Conservation (phyloP, 169 alveolate genomes). For the Plasmodium blacklocki region DNA sequence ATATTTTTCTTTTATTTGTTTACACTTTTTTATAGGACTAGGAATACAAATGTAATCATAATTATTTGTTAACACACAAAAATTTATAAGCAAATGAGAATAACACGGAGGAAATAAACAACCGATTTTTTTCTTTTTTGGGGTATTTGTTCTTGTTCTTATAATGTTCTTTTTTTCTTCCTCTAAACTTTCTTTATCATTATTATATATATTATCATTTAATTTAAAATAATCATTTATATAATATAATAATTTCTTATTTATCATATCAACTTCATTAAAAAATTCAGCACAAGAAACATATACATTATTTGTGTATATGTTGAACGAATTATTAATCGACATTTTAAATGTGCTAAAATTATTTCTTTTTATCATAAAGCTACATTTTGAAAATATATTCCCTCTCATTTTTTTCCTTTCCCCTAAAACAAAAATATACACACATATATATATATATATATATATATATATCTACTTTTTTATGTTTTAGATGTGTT, state of each 20-base stretch:
- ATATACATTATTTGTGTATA: slow-evolving; percentile 35
- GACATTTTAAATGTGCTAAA: slow-evolving; percentile 42
- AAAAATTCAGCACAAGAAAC: slow-evolving; percentile 35
- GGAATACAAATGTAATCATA: slow-evolving; percentile 69
- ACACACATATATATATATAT: background rate
- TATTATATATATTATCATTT: background rate
- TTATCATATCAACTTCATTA: slow-evolving; percentile 46
- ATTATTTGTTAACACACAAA: slow-evolving; percentile 62
- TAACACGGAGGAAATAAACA: slow-evolving; percentile 74
- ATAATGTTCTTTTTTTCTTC: background rate
- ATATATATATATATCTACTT: background rate
- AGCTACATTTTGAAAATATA: background rate
- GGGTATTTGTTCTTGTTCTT: too few relatives aligned
- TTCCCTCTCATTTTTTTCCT: slow-evolving; percentile 1
- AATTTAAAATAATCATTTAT: slow-evolving; percentile 55
- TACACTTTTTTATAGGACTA: slow-evolving; percentile 62
- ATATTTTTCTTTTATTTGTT: slow-evolving; percentile 63
- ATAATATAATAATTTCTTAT: slow-evolving; percentile 52
- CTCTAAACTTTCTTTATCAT: background rate
- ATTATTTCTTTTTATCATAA: slow-evolving; percentile 4
- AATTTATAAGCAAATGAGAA: slow-evolving; percentile 51
- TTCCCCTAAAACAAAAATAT: background rate
- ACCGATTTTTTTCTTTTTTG: slow-evolving; percentile 22
- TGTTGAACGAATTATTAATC: slow-evolving; percentile 26
- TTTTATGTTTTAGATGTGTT: too few relatives aligned